These are phyloP conservation scores for Inonotus obliquus DNA, from an alignment of 1,284 basidiomycete species.

Conservation along the genomic window DNA sequence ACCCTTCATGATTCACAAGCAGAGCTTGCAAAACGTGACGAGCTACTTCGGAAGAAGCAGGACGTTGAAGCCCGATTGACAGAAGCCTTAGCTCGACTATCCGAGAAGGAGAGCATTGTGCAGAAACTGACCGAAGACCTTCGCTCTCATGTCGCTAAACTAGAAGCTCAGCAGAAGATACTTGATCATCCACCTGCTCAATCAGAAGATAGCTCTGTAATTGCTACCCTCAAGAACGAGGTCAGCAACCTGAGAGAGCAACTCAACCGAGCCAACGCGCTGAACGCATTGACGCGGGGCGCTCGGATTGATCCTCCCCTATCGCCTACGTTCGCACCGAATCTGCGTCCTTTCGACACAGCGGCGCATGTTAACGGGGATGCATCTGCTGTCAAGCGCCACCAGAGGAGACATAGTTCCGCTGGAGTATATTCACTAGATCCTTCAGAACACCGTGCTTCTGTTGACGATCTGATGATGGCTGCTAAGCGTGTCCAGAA, in stretches of 20 bases:
- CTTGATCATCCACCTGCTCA: constrained; percentile 57
- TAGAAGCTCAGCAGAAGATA: constrained; percentile 77
- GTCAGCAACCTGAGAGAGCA: constrained; percentile 91
- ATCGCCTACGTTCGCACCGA: constrained; percentile 79
- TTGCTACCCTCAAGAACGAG: constrained; percentile 87
- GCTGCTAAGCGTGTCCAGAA: constrained; percentile 71
- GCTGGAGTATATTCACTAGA: constrained; percentile 71
- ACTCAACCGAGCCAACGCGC: constrained; percentile 88
- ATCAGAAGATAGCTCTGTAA: constrained; percentile 80
- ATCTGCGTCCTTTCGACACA: constrained; percentile 53
- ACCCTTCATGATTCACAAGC: constrained; percentile 73
- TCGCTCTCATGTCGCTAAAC: constrained; percentile 63
- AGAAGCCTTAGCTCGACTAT: constrained; percentile 64
- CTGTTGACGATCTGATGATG: constrained; percentile 77
- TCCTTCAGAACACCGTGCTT: constrained; percentile 58
- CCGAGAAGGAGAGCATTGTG: constrained; percentile 84
- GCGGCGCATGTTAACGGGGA: constrained; percentile 38
- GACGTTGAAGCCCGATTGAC: constrained; percentile 82
- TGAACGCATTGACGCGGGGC: constrained; percentile 77
- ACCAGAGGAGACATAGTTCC: constrained; percentile 82
- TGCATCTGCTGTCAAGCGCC: constrained; percentile 39
- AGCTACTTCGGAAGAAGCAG: constrained; percentile 71
- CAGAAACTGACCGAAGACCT: constrained; percentile 79
- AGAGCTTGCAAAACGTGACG: constrained; percentile 73
- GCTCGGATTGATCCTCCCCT: constrained; percentile 64